These are phyloP conservation scores for Neodidymelliopsis sp. DNA, from an alignment of 2,329 filamentous ascomycete species.

Conservation along the genomic window DNA sequence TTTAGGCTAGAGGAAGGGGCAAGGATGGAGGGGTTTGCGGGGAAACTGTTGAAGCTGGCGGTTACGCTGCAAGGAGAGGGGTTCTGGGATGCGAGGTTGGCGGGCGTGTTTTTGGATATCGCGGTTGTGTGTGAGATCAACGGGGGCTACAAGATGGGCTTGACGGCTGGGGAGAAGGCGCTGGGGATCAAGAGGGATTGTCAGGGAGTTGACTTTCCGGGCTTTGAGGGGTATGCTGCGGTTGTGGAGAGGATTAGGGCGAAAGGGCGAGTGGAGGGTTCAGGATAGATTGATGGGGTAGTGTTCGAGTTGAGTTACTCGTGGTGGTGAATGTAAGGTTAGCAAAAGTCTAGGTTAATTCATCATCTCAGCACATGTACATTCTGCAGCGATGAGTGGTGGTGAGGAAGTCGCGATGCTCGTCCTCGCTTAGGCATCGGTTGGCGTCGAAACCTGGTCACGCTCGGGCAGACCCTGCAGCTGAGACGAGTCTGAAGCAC, in stretches of 20 bases:
- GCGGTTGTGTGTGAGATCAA: constrained; percentile 40
- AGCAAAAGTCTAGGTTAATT: too few relatives aligned
- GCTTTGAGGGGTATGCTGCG: constrained; percentile 30
- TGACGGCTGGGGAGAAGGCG: constrained; percentile 33
- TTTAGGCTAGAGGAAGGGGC: constrained; percentile 21
- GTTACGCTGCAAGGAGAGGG: constrained; percentile 38
- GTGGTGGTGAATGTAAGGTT: constrained; percentile 12
- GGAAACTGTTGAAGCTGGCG: constrained; percentile 39
- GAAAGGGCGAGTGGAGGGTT: constrained; percentile 10
- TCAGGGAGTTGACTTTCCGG: constrained; percentile 39
- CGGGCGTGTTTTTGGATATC: constrained; percentile 42
- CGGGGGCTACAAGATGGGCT: constrained; percentile 32
- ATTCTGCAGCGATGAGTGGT: constrained; percentile 3
- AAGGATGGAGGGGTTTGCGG: constrained; percentile 22
- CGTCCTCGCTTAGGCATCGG: background rate
- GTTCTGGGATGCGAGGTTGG: constrained; percentile 31
- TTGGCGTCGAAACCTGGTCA: constrained; percentile 3
- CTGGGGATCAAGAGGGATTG: constrained; percentile 36
- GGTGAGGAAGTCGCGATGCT: constrained; percentile 5
- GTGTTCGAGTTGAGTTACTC: background rate
- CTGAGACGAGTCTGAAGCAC: constrained; percentile 12
- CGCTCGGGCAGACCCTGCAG: constrained; percentile 5
- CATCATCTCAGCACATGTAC: too few relatives aligned
- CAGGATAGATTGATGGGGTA: background rate
- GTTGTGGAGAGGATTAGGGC: constrained; percentile 32